A percentile compares a stretch with the other conserved stretches of the same genome.
These are phyloP conservation scores for Truncatella angustata DNA, from an alignment of 2,329 filamentous ascomycete species.

Conservation along the genomic window DNA sequence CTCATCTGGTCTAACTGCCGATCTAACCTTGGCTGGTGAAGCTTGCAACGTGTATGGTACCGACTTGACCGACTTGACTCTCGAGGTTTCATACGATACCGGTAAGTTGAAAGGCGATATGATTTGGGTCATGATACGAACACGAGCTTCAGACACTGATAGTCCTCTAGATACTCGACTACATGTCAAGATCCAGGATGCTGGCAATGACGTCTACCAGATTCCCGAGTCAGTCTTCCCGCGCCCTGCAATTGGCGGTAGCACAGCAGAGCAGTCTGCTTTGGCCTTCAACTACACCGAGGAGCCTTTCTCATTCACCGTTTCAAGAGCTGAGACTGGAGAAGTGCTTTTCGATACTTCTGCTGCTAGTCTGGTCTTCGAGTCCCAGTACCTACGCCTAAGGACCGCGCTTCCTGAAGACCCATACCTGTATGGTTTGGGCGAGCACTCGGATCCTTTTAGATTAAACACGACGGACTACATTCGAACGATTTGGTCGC, in stretches of 20 bases:
- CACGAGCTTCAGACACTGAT: no score
- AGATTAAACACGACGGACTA: constrained; percentile 67
- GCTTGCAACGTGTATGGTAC: constrained; percentile 70
- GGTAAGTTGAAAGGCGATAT: constrained; percentile 33
- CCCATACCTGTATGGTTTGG: constrained; percentile 75
- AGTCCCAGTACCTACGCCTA: constrained; percentile 74
- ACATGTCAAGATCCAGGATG: constrained; percentile 73
- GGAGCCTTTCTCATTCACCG: constrained; percentile 39
- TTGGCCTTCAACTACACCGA: constrained; percentile 33
- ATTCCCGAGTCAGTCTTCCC: constrained; percentile 68
- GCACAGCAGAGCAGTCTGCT: constrained; percentile 18
- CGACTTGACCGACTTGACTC: constrained; percentile 59
- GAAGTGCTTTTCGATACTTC: constrained; percentile 69
- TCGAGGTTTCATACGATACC: constrained; percentile 66
- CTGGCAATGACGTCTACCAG: constrained; percentile 68
- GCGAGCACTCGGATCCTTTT: constrained; percentile 73
- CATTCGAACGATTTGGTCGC: constrained; percentile 67
- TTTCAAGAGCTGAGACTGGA: constrained; percentile 34
- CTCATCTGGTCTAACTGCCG: constrained; percentile 55
- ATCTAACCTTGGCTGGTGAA: constrained; percentile 60
- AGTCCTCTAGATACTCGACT: constrained; percentile 62
- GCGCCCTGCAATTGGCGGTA: constrained; percentile 42
- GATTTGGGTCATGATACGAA: no score
- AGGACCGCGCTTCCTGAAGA: constrained; percentile 66
- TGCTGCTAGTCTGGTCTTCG: constrained; percentile 66